Conservation (phyloP, 805 yeast genomes). For the Starmerella lactis-condensi region DNA sequence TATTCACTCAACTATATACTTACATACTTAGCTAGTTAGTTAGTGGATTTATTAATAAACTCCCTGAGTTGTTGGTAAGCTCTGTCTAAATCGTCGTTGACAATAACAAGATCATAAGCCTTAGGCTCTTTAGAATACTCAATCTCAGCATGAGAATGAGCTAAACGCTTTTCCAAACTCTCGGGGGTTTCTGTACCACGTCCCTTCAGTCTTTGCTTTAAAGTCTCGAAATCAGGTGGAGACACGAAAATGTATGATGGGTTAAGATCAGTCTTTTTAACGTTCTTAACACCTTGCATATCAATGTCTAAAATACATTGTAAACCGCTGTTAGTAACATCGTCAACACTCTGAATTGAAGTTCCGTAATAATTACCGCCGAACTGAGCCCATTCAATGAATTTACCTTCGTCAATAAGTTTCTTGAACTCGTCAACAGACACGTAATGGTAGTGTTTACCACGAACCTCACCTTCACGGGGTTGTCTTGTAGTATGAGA, state of each 20-base stretch:
- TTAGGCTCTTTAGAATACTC: constrained; percentile 69
- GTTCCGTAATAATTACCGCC: constrained; percentile 98
- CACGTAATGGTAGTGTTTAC: constrained; percentile 74
- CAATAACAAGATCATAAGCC: constrained; percentile 75
- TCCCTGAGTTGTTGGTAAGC: constrained; percentile 69
- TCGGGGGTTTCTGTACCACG: constrained; percentile 95
- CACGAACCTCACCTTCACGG: constrained; percentile 77
- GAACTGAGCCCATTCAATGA: constrained; percentile 95
- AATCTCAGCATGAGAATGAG: constrained; percentile 74
- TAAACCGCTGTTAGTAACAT: constrained; percentile 41
- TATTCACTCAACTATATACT: no score
- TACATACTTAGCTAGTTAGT: no score
- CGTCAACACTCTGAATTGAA: constrained; percentile 64
- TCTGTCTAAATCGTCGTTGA: constrained; percentile 78
- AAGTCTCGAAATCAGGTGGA: constrained; percentile 76
- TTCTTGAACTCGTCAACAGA: constrained; percentile 62
- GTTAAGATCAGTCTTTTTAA: constrained; percentile 60
- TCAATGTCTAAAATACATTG: constrained; percentile 90
- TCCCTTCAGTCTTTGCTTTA: constrained; percentile 54
- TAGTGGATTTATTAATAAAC: constrained; percentile 42
- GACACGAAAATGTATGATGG: constrained; percentile 77
- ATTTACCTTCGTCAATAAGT: constrained; percentile 53
- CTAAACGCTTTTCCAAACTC: constrained; percentile 61
- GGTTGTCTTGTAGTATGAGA: constrained; percentile 87
- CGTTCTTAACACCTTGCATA: constrained; percentile 96